Conservation (phyloP, 805 yeast genomes). For the Schwanniomyces polymorphus region DNA sequence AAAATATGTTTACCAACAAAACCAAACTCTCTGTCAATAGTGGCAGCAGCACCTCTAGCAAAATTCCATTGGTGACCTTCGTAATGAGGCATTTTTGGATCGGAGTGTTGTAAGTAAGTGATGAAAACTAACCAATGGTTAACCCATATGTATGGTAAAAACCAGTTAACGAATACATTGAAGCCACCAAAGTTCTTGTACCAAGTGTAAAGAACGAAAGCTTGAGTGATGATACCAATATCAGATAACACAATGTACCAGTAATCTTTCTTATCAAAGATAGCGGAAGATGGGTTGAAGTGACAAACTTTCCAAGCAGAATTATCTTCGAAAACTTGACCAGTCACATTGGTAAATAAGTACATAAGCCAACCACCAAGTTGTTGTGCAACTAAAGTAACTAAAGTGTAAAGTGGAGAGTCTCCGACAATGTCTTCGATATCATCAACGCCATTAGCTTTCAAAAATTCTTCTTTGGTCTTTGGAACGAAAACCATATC, state of each 20-base stretch:
- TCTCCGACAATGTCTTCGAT: constrained; percentile 66
- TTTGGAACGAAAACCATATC: constrained; percentile 86
- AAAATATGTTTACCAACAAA: constrained; percentile 74
- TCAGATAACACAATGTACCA: constrained; percentile 73
- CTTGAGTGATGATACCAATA: constrained; percentile 62
- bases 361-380: constrained; percentile 74
- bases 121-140: constrained; percentile 91
- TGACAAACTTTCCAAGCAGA: constrained; percentile 57
- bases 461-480: constrained; percentile 57
- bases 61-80: constrained; percentile 75
- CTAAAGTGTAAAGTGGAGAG: constrained; percentile 67
- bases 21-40: constrained; percentile 82
- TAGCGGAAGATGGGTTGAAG: constrained; percentile 70
- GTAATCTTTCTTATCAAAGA: constrained; percentile 72
- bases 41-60: constrained; percentile 88
- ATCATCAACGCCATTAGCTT: constrained; percentile 30
- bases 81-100: constrained; percentile 78
- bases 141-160: constrained; percentile 73
- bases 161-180: constrained; percentile 66
- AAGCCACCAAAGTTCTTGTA: constrained; percentile 61
- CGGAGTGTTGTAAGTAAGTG: constrained; percentile 83
- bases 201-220: constrained; percentile 57
- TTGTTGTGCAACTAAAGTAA: constrained; percentile 63
- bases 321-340: constrained; percentile 57
- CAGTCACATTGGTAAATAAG: constrained; percentile 70